Evolutionary conservation across 192 early-diverging fungal genomes (phyloP), one percentile per base, ranked within the genome.

Genomic region (Coemansia sp.): DNA sequence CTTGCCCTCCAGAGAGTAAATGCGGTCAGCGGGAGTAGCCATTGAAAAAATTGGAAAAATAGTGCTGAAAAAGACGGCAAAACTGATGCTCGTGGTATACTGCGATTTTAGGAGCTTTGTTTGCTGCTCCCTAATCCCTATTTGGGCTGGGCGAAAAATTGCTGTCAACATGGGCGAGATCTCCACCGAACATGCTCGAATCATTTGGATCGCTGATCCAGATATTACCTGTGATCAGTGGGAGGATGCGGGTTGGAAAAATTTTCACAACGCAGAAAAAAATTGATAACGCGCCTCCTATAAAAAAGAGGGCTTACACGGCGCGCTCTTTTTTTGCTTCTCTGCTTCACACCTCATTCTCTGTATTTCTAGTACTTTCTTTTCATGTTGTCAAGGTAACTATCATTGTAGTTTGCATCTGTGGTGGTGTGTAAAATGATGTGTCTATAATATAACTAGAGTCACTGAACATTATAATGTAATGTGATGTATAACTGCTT

Each of bases 1-100:
- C 74, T 87, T 88, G 68, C 93, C 94, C 65, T 91, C 89, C 62
- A 98, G 90, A n/a, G 89, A 90, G 84, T 92, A 94, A 61, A 88
- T 83, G 59, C 75, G 75, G 64, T 83, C 78, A 47, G 77, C 68
- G 11, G 75, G 59, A 42, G 65, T 70, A 48, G 76, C 36, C 68
- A 70, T 23, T 26, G 10, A 26, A 38, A 50, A 39, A 38, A 20
- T 31, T 16, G 14, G 9, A 4, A 25, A 26, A 10, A 45, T 7
- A 62, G 31, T 43, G 31, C 0, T 6, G 37, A 61, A 61, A 61
- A 37, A 23, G 4, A 9, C 12, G 18, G 33, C 23, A n/a, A 59
- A 34, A 36, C 9, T 34, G 31, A 3, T 31, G 16, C n/a, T 59
- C 8, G 12, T 14, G 48, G 48, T 26, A 50, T 50, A 50, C 48